Conservation (phyloP, 2,329 filamentous ascomycete genomes). For the Trichothecium roseum region DNA sequence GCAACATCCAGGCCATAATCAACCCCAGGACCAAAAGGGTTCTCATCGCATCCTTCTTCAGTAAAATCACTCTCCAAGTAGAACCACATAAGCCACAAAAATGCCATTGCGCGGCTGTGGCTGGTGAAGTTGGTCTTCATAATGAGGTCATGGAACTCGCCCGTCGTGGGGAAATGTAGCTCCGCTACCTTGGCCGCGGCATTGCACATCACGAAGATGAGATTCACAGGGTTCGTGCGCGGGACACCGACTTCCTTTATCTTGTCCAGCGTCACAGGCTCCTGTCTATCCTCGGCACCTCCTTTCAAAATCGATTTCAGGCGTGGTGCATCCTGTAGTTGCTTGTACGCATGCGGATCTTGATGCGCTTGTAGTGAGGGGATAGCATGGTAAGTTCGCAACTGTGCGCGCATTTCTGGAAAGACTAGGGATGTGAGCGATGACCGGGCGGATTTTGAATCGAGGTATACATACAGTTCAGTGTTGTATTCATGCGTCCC, state of each 20-base stretch:
- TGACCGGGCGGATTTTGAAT: constrained; percentile 2
- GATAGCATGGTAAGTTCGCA: constrained; percentile 96
- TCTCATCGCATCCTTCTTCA: constrained; percentile 74
- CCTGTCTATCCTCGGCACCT: constrained; percentile 78
- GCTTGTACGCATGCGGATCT: constrained; percentile 93
- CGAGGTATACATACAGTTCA: constrained; percentile 77
- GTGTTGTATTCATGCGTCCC: constrained; percentile 95
- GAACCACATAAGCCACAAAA: constrained; percentile 98
- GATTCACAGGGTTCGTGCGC: constrained; percentile 92
- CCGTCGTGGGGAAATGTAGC: constrained; percentile 72
- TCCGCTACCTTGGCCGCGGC: constrained; percentile 88
- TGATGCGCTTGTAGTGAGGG: constrained; percentile 91
- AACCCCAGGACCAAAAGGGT: constrained; percentile 73
- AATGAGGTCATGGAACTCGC: constrained; percentile 93
- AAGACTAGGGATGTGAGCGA: constrained; percentile 63
- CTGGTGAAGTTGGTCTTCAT: constrained; percentile 84
- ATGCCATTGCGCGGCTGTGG: constrained; percentile 72
- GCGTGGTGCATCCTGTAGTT: constrained; percentile 89
- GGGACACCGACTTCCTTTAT: constrained; percentile 56
- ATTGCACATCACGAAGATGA: constrained; percentile 89
- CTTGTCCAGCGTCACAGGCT: constrained; percentile 75
- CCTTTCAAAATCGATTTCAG: constrained; percentile 97
- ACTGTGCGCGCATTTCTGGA: constrained; percentile 95
- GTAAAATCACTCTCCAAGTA: constrained; percentile 95
- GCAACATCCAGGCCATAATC: constrained; percentile 55